These are phyloP conservation scores for Gossypium davidsonii DNA, from an alignment of 441 rosid genomes.

Conservation along the genomic window DNA sequence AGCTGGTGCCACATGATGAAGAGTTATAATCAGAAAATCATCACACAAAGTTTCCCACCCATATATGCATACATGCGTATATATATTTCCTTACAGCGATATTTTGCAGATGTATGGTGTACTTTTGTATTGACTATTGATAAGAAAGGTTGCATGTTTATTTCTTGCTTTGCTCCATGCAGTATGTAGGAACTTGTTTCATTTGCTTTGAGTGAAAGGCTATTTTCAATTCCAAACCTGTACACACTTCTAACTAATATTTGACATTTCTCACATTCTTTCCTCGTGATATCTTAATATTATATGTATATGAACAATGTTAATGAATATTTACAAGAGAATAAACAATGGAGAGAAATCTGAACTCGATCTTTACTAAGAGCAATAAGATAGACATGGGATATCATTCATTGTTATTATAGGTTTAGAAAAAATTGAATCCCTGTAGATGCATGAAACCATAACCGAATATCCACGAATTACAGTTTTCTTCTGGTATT, in stretches of 20 bases:
- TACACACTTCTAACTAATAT: too few species aligned
- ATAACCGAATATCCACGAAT: background rate
- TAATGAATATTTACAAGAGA: too few species aligned
- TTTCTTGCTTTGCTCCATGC: background rate
- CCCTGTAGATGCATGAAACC: background rate
- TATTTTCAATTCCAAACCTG: too few species aligned
- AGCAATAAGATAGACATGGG: too few species aligned
- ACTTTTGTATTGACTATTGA: background rate
- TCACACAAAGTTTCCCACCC: background rate
- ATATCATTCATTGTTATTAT: background rate
- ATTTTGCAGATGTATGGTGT: background rate
- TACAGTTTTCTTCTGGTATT: background rate
- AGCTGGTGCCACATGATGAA: background rate
- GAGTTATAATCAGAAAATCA: background rate
- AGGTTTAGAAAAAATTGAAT: background rate
- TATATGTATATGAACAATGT: too few species aligned
- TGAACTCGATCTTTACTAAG: too few species aligned
- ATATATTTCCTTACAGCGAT: background rate
- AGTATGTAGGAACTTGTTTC: background rate
- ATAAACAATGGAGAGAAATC: too few species aligned
- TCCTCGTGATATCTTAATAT: too few species aligned
- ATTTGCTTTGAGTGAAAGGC: background rate
- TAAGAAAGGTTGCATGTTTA: background rate
- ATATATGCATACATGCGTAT: background rate
- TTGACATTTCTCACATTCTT: too few species aligned